Conservation (phyloP, 2,329 filamentous ascomycete genomes). For the Hyphodiscus sp. region DNA sequence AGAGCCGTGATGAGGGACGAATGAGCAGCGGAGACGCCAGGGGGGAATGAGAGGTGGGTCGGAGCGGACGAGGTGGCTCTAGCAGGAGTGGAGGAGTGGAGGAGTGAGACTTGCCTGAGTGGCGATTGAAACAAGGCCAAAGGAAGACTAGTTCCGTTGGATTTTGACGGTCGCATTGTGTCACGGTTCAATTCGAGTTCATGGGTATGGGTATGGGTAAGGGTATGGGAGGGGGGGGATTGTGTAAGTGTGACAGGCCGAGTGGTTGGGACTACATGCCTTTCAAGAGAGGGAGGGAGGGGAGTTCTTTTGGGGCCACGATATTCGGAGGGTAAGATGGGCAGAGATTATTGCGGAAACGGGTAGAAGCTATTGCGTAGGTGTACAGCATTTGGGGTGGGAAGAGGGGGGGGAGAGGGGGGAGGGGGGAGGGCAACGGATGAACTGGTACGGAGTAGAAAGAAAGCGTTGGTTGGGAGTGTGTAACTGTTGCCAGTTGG, state of each 20-base stretch:
- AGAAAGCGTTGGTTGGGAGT: too few species aligned
- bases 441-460: too few species aligned
- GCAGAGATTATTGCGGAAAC: not conserved
- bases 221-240: too few species aligned
- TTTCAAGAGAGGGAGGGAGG: too few species aligned
- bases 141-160: not conserved
- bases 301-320: not conserved
- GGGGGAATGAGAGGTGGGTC: not conserved
- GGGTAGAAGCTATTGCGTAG: not conserved
- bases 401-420: not conserved
- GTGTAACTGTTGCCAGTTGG: too few species aligned
- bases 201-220: not conserved
- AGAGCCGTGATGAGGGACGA: not conserved
- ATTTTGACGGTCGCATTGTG: too few species aligned
- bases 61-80: not conserved
- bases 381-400: not conserved
- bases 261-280: not conserved
- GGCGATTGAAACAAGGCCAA: not conserved
- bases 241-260: not conserved
- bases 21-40: not conserved
- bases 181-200: too few species aligned
- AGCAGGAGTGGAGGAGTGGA: not conserved
- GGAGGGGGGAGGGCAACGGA: too few species aligned
- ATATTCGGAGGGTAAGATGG: not conserved
- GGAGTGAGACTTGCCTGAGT: too few species aligned